phyloP scores from a whole-genome alignment of 2,329 filamentous ascomycete species.

The Ceratocystis colombiana region DNA sequence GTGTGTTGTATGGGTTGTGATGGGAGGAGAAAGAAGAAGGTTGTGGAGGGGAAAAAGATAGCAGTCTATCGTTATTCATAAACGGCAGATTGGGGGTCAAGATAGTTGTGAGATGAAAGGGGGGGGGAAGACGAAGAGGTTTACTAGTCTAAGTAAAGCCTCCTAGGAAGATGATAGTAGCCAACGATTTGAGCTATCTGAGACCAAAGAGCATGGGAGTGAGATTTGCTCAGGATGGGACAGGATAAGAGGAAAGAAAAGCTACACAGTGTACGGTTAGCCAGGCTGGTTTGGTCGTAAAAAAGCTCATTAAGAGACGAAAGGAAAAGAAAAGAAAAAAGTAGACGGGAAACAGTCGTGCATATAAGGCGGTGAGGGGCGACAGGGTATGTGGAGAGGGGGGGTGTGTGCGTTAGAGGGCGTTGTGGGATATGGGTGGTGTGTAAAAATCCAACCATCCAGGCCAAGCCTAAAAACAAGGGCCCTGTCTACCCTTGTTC shows the following conservation, averaged over 20 bases:
- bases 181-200: conserved; percentile 1
- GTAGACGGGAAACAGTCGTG: conserved; percentile 4
- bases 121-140: background rate
- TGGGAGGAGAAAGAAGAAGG: conserved; percentile 58
- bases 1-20: conserved; percentile 51
- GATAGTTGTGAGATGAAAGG: background rate
- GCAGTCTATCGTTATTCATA: conserved; percentile 58
- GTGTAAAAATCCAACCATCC: conserved; percentile 3
- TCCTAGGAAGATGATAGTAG: conserved; percentile 6
- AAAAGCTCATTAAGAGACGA: conserved; percentile 6
- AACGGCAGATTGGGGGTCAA: conserved; percentile 43
- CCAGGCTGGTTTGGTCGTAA: background rate
- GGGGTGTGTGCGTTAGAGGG: conserved; percentile 7
- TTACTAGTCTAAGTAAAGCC: background rate
- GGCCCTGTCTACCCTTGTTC: conserved; percentile 8
- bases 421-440: background rate
- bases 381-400: conserved; percentile 5
- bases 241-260: background rate
- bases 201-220: conserved; percentile 2
- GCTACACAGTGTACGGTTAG: conserved; percentile 12
- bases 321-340: conserved; percentile 10
- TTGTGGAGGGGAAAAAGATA: conserved; percentile 59
- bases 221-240: background rate
- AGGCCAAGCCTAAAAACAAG: conserved; percentile 10
- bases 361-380: conserved; percentile 15